Base-by-base conservation (phyloP, 441 rosid species). In the Gossypium davidsonii region DNA sequence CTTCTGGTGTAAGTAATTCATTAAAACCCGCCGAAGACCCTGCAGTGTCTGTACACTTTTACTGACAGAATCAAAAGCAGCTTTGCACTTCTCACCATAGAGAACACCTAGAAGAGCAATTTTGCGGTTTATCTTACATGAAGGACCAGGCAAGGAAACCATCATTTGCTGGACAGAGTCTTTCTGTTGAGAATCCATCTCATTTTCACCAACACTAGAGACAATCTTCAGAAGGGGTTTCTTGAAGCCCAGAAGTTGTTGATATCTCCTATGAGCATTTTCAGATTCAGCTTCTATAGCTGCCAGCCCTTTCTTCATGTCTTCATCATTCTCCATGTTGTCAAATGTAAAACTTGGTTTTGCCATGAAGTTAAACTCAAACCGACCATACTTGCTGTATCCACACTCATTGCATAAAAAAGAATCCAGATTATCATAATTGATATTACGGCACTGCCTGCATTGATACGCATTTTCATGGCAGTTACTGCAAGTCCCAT, bases 401-500 rank as follows among this genome's bases (percentile, higher is more conserved):
- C 99, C 99, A 77, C 99, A 97, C 76, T 97, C 99, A 78, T 97
- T 97, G 88, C 99, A 95, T 65, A 97, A 91, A 84, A 95, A 97
- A 75, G 99, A 95, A 88, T 97, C 98, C 76, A 95, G 85, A 87
- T 93, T 97, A 79, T 93, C 99, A 72, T 97, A 97, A 81, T 95
- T 93, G 67, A 97, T 97, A 82, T 97, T 95, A 82, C 99, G 98
- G 79, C 99, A 97, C 80, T 97, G 99, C 89, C 99, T 87, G 91
- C 99, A 97, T 78, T 97, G 99, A 82, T 97, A 97, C 67, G 99
- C 99, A 89, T 93, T 97, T 85, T 97, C 99, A 79, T 95, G 99
- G 84, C 99, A 97, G 79, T 91, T 97, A 84, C 95, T 2, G 78
- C 99, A 97, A 78, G 93, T 93, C 71, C 99, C 99, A 84, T 97